phyloP scores from a whole-genome alignment of 345 rosid genomes.

The Citrus inodora region DNA sequence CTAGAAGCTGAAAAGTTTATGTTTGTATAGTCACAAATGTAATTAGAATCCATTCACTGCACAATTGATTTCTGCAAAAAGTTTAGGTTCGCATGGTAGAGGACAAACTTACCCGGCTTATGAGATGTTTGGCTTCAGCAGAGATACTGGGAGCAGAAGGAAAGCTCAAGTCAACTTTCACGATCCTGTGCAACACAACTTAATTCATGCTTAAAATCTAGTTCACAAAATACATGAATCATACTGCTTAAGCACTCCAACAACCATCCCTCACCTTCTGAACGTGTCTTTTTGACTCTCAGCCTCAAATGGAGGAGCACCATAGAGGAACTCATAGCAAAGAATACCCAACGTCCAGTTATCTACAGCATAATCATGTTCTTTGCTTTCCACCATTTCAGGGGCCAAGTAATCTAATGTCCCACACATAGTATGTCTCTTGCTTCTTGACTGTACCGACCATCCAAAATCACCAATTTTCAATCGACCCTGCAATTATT shows the following conservation, averaged over 20 bases:
- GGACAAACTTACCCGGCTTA: slow-evolving; percentile 42
- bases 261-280: slow-evolving; percentile 47
- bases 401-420: slow-evolving; percentile 95
- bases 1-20: slow-evolving; percentile 65
- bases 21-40: neutral
- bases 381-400: slow-evolving; percentile 91
- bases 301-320: slow-evolving; percentile 90
- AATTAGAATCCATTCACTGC: neutral
- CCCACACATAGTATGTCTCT: slow-evolving; percentile 96
- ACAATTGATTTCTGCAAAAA: neutral
- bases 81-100: neutral
- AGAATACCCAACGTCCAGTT: slow-evolving; percentile 94
- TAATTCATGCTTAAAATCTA: slow-evolving; percentile 2
- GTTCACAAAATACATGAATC: neutral
- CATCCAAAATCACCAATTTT: slow-evolving; percentile 97
- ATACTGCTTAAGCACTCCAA: neutral
- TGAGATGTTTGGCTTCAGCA: slow-evolving; percentile 68
- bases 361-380: slow-evolving; percentile 89
- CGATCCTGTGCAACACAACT: slow-evolving; percentile 50
- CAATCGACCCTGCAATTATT: slow-evolving; percentile 61
- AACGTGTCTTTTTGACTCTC: slow-evolving; percentile 80
- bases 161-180: slow-evolving; percentile 72
- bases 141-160: slow-evolving; percentile 63
- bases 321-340: slow-evolving; percentile 93
- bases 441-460: slow-evolving; percentile 94